phyloP scores from a whole-genome alignment of 2,329 filamentous ascomycete species.

The Botrytis squamosa region DNA sequence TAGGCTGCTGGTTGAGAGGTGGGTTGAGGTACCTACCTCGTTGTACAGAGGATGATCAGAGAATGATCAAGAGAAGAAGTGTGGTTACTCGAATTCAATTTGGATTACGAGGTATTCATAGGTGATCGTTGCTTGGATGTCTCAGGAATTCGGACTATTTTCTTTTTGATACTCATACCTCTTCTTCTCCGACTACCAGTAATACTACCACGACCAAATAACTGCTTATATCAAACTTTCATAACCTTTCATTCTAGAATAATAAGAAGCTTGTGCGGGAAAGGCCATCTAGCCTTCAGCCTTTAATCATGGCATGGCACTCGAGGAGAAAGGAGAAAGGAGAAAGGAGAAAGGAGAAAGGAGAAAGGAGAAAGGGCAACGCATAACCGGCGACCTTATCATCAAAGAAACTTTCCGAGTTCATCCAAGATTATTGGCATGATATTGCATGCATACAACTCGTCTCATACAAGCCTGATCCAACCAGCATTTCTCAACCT shows the following conservation, averaged over 20 bases:
- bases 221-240: neutral
- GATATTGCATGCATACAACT: neutral
- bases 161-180: neutral
- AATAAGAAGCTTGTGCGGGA: no score
- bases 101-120: neutral
- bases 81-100: neutral
- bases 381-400: neutral
- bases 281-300: neutral
- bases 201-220: neutral
- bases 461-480: neutral
- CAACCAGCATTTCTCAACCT: neutral
- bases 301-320: neutral
- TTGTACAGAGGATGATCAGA: neutral
- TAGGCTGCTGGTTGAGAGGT: neutral
- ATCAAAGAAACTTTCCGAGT: constrained; percentile 9
- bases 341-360: no score
- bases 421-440: neutral
- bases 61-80: neutral
- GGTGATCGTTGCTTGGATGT: neutral
- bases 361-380: neutral
- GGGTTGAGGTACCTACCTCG: neutral
- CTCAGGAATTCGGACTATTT: neutral
- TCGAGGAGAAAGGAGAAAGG: neutral
- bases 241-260: neutral
- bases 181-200: neutral